Base-by-base conservation (phyloP, 768 basidiomycete species). In the Tulasnella sp. region DNA sequence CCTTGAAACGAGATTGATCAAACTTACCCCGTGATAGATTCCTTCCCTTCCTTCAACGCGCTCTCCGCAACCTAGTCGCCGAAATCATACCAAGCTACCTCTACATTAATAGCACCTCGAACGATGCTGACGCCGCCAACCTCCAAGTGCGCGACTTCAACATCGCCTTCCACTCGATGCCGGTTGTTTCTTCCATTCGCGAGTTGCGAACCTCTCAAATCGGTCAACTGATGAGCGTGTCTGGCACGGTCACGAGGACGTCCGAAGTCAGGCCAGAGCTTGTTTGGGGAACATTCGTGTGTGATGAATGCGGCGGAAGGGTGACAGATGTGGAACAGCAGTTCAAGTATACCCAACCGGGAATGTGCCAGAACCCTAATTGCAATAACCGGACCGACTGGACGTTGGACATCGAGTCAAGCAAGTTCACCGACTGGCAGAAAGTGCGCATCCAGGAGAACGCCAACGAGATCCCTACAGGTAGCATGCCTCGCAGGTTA, bases 301-400 rank as follows among this genome's bases (percentile, higher is more conserved):
- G 98, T 83, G 93, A 95, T 86, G 90, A 93, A 64, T 99, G 98
- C 84, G 90, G 91, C 72, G 95, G 94, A 42, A 88, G 93, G 16
- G 93, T 98, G 37, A 91, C 93, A 78, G 97, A 98, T 84, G 92
- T 99, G 74, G 98, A 99, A 85, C 98, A 99, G 85, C 98, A 99
- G 85, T 99, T 99, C 90, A 99, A 98, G 85, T 99, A 98, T 85
- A 99, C 98, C 28, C 98, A 99, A 96, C 98, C 98, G 16, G 91
- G 91, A 76, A 88, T 98, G 64, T 99, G 98, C 85, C 98, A 95
- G 24, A 99, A 99, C 84, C 92, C 94, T 28, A 94, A 94, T 0
- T 99, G 98, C 84, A 93, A 94, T 42, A 99, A 99, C 86, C 91
- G 96, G 42, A 86, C 87, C 24, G 93, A 91, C 44, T 99, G 97